Conservation (phyloP, 805 yeast species). For the Yamadazyma laniorum region DNA sequence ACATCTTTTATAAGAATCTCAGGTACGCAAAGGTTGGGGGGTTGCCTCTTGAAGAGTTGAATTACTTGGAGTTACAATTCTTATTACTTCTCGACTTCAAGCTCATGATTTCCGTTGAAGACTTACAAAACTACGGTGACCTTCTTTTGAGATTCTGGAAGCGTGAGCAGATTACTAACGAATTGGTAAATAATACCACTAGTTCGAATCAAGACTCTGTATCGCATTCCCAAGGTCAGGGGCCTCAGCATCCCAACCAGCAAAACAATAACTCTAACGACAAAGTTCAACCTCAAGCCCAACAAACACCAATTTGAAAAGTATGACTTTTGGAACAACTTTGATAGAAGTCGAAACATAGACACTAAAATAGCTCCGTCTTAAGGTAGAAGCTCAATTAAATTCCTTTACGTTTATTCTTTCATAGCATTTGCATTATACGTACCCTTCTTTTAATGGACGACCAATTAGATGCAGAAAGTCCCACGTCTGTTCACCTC, state of each 20-base stretch:
- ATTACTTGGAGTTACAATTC: constrained; percentile 89
- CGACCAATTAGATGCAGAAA: too few relatives aligned
- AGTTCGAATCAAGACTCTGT: neutral
- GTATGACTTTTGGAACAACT: too few relatives aligned
- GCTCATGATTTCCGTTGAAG: constrained; percentile 84
- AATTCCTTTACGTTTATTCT: too few relatives aligned
- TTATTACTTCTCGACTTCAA: constrained; percentile 80
- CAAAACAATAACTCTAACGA: neutral
- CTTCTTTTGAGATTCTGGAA: constrained; percentile 81
- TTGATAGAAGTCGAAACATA: too few relatives aligned
- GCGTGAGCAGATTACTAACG: constrained; percentile 55
- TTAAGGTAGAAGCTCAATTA: too few relatives aligned
- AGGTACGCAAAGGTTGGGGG: constrained; percentile 97
- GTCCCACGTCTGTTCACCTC: too few relatives aligned
- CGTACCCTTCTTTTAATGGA: too few relatives aligned
- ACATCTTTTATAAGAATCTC: constrained; percentile 89
- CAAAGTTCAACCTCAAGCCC: neutral
- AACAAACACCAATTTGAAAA: too few relatives aligned
- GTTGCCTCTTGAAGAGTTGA: constrained; percentile 86
- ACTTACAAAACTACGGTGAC: constrained; percentile 87
- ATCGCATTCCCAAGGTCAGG: neutral
- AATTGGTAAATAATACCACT: constrained; percentile 23
- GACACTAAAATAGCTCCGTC: too few relatives aligned
- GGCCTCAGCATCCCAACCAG: neutral
- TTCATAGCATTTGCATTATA: too few relatives aligned